These are phyloP conservation scores for Davidsoniella virescens DNA, from an alignment of 2,329 filamentous ascomycete species.

Conservation along the genomic window DNA sequence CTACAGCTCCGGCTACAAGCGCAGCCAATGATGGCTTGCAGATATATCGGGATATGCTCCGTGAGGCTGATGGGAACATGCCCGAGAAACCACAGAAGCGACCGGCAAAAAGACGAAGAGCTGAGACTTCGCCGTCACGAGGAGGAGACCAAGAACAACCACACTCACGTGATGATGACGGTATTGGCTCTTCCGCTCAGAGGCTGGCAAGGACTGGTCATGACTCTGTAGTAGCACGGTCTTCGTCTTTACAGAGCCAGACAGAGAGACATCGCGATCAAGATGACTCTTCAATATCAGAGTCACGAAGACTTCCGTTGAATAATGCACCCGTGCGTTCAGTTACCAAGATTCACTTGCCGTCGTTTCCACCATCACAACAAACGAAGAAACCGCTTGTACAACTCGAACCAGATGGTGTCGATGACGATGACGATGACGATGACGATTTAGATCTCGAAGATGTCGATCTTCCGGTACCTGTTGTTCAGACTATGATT, in stretches of 20 bases:
- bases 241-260: neutral
- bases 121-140: neutral
- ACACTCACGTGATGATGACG: neutral
- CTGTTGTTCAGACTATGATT: slow-evolving; percentile 35
- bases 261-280: too few species aligned
- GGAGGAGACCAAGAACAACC: neutral
- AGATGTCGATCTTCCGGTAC: slow-evolving; percentile 31
- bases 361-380: neutral
- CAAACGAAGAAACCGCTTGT: neutral
- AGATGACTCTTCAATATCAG: too few species aligned
- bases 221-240: neutral
- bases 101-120: slow-evolving; percentile 3
- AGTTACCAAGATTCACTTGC: neutral
- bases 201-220: neutral
- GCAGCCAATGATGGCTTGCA: neutral
- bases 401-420: neutral
- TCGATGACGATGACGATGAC: slow-evolving; percentile 14
- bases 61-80: neutral
- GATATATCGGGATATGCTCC: slow-evolving; percentile 10
- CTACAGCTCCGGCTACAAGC: neutral
- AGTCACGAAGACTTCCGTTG: neutral
- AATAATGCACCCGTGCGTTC: neutral
- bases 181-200: neutral
- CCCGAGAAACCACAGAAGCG: slow-evolving; percentile 2
- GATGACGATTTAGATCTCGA: slow-evolving; percentile 32